These are phyloP conservation scores for Calonectria pauciramosa DNA, from an alignment of 2,329 filamentous ascomycete species.

Conservation along the genomic window DNA sequence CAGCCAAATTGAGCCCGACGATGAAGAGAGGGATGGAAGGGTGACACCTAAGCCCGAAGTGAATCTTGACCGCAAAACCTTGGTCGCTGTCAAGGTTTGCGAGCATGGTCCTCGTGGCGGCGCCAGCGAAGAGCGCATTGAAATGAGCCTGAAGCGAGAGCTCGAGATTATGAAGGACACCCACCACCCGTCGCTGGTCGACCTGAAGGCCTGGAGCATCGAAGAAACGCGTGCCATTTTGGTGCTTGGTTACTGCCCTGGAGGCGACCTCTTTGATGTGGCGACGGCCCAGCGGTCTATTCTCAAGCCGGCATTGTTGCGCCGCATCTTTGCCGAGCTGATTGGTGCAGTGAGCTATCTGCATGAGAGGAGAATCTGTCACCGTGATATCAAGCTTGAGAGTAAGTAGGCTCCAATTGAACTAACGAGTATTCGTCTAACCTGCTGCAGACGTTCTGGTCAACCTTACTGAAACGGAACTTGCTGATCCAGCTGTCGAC, in stretches of 20 bases:
- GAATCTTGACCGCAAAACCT: constrained; percentile 74
- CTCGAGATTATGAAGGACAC: constrained; percentile 93
- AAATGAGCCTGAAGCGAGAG: constrained; percentile 94
- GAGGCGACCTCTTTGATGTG: constrained; percentile 94
- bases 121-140: constrained; percentile 91
- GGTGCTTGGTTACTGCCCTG: constrained; percentile 91
- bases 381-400: constrained; percentile 98
- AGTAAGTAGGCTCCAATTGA: constrained; percentile 66
- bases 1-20: constrained; percentile 73
- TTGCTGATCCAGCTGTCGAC: constrained; percentile 73
- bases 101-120: constrained; percentile 95
- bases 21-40: constrained; percentile 55
- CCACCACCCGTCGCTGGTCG: constrained; percentile 89
- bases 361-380: constrained; percentile 88
- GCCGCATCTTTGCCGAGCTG: constrained; percentile 91
- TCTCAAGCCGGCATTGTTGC: constrained; percentile 77
- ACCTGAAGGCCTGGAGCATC: constrained; percentile 92
- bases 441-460: constrained; percentile 82
- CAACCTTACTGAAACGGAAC: constrained; percentile 79
- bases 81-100: constrained; percentile 96
- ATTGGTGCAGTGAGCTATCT: constrained; percentile 89
- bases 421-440: constrained; percentile 14
- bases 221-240: constrained; percentile 86
- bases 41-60: constrained; percentile 47
- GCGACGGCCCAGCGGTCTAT: constrained; percentile 79